Conservation (phyloP, 1,284 basidiomycete genomes). For the Gomphus bonarii region DNA sequence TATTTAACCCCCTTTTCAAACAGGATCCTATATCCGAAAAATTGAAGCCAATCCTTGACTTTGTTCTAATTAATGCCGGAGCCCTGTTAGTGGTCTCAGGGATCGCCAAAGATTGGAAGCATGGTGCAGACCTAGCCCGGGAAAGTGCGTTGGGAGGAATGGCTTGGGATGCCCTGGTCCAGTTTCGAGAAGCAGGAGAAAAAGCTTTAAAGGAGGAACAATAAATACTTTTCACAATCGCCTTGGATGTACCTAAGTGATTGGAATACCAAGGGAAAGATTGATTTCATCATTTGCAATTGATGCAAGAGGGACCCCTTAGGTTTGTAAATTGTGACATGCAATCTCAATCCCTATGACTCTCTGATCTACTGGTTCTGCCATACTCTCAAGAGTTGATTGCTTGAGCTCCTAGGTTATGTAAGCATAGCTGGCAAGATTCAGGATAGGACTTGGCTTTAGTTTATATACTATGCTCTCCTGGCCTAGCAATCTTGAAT, state of each 20-base stretch:
- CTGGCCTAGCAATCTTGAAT: too few relatives aligned
- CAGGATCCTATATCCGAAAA: slow-evolving; percentile 32
- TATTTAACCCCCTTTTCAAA: slow-evolving; percentile 30
- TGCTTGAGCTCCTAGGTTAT: too few relatives aligned
- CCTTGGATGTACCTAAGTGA: not conserved
- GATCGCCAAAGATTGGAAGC: slow-evolving; percentile 53
- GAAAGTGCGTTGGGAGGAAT: slow-evolving; percentile 64
- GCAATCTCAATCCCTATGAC: too few relatives aligned
- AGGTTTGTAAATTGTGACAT: too few relatives aligned
- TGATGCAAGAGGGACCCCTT: too few relatives aligned
- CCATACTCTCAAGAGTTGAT: too few relatives aligned
- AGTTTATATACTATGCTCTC: too few relatives aligned
- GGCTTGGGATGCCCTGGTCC: slow-evolving; percentile 63
- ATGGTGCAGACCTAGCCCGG: slow-evolving; percentile 66
- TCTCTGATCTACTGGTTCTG: too few relatives aligned
- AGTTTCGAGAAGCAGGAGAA: slow-evolving; percentile 31
- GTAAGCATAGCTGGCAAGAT: too few relatives aligned
- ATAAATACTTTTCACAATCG: not conserved
- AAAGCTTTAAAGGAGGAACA: not conserved
- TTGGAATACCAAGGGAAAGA: too few relatives aligned
- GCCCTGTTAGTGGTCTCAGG: slow-evolving; percentile 78
- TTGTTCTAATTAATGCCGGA: slow-evolving; percentile 79
- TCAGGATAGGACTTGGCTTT: too few relatives aligned
- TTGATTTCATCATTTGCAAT: too few relatives aligned
- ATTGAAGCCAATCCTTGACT: slow-evolving; percentile 60